These are phyloP conservation scores for Phylloporus sp. DNA, from an alignment of 768 basidiomycete genomes.

Conservation along the genomic window DNA sequence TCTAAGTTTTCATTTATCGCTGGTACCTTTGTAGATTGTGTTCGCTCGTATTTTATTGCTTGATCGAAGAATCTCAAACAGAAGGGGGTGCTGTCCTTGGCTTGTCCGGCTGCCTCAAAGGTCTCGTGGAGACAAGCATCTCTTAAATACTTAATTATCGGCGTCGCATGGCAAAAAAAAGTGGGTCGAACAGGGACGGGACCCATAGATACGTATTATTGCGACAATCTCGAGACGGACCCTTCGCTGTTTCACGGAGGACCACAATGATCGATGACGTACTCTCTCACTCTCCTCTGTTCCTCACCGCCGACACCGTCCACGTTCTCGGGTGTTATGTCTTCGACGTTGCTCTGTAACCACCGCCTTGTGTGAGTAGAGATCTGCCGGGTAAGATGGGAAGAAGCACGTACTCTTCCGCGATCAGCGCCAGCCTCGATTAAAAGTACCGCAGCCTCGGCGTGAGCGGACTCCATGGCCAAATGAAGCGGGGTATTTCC, in stretches of 20 bases:
- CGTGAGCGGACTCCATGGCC: conserved; percentile 95
- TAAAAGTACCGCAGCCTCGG: conserved; percentile 81
- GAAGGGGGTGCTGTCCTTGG: too few species aligned
- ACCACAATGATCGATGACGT: conserved; percentile 73
- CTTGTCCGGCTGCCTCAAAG: conserved; percentile 4
- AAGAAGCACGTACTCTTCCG: conserved; percentile 55
- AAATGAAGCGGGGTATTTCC: conserved; percentile 97
- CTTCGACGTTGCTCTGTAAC: conserved; percentile 73
- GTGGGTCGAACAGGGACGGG: too few species aligned
- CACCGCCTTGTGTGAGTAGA: background rate
- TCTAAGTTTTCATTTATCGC: background rate
- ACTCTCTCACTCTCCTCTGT: conserved; percentile 72
- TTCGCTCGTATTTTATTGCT: conserved; percentile 13
- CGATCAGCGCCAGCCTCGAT: conserved; percentile 97
- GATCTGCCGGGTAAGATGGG: background rate
- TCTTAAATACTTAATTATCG: background rate
- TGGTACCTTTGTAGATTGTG: background rate
- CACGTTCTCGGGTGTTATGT: conserved; percentile 81
- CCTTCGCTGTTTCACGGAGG: conserved; percentile 15
- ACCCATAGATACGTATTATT: too few species aligned
- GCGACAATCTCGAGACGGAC: background rate
- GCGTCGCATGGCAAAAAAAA: background rate
- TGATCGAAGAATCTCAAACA: conserved; percentile 5
- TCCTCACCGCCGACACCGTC: conserved; percentile 86
- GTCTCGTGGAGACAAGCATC: background rate